phyloP scores from a whole-genome alignment of 2,329 filamentous ascomycete genomes.

The Leptographium procerum region DNA sequence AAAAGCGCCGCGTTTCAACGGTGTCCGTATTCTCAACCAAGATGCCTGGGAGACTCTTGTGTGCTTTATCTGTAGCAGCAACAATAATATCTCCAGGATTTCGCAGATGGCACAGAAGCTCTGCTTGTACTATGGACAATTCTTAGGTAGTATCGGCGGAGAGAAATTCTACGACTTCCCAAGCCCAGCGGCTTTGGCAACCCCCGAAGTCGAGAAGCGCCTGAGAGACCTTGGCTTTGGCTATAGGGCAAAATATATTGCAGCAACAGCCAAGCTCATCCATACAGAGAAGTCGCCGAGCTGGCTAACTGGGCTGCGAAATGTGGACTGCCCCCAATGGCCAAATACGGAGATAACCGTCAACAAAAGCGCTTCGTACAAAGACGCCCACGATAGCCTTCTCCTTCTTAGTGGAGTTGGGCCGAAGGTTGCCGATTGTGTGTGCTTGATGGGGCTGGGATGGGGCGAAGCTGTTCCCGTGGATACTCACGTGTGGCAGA shows the following conservation, averaged over 20 bases:
- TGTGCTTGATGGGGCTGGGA: slow-evolving; percentile 88
- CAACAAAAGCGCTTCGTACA: slow-evolving; percentile 36
- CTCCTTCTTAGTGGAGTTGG: slow-evolving; percentile 78
- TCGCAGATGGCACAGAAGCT: slow-evolving; percentile 94
- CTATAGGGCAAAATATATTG: slow-evolving; percentile 87
- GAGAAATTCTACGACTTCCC: slow-evolving; percentile 28
- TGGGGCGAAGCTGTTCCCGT: slow-evolving; percentile 95
- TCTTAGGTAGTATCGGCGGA: slow-evolving; percentile 59
- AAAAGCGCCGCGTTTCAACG: slow-evolving; percentile 76
- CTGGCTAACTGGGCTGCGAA: slow-evolving; percentile 71
- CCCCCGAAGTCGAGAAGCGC: slow-evolving; percentile 63
- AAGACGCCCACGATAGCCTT: slow-evolving; percentile 67
- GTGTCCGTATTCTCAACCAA: slow-evolving; percentile 84
- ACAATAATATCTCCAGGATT: slow-evolving; percentile 94
- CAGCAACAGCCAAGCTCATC: slow-evolving; percentile 70
- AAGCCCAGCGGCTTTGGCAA: slow-evolving; percentile 44
- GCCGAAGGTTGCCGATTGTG: slow-evolving; percentile 93
- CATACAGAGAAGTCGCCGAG: slow-evolving; percentile 51
- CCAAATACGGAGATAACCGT: not conserved
- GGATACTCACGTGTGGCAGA: slow-evolving; percentile 98
- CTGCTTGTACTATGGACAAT: slow-evolving; percentile 71
- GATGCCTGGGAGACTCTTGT: slow-evolving; percentile 93
- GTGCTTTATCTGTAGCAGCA: slow-evolving; percentile 95
- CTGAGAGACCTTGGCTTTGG: slow-evolving; percentile 82
- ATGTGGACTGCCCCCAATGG: slow-evolving; percentile 59